Evolutionary conservation across 129 eudicot species (phyloP).

Genomic region (Mikania micrantha): DNA sequence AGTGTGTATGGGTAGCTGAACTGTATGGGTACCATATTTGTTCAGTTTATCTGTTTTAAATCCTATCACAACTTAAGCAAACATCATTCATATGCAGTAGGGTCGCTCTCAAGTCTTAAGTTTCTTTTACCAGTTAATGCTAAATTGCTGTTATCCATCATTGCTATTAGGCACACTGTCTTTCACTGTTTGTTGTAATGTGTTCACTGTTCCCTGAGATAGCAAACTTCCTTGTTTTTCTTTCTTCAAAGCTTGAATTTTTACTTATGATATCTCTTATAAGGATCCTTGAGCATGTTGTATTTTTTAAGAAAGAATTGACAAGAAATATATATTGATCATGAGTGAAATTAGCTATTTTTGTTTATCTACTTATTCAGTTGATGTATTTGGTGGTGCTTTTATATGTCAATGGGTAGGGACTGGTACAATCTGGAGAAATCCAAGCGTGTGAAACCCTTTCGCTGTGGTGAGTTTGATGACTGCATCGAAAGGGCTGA

Average conservation of each 20-base stretch:
- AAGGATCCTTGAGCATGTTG: not conserved
- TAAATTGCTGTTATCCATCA: not conserved
- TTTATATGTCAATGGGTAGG: constrained; percentile 24
- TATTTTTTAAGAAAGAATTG: not conserved
- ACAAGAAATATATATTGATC: not conserved
- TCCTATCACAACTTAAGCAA: not conserved
- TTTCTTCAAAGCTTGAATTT: not conserved
- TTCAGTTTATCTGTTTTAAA: too few species aligned
- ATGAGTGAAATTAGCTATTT: not conserved
- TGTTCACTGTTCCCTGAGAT: not conserved
- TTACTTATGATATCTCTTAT: too few species aligned
- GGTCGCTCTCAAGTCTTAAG: constrained; percentile 7
- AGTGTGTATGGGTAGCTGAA: not conserved
- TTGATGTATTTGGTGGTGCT: not conserved
- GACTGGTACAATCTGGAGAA: constrained; percentile 86
- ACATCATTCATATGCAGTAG: not conserved
- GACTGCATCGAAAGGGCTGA: constrained; percentile 63
- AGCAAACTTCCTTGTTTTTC: not conserved
- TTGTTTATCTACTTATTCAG: not conserved
- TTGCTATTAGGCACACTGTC: not conserved
- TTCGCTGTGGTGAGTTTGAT: constrained; percentile 74
- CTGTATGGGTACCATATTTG: not conserved
- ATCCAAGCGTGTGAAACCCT: constrained; percentile 66
- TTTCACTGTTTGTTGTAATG: not conserved
- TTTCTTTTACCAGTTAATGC: not conserved